A percentile compares a stretch with the other conserved stretches of the same genome.
Conservation (phyloP, 2,329 filamentous ascomycete species). For the Penicillium verrucosum region DNA sequence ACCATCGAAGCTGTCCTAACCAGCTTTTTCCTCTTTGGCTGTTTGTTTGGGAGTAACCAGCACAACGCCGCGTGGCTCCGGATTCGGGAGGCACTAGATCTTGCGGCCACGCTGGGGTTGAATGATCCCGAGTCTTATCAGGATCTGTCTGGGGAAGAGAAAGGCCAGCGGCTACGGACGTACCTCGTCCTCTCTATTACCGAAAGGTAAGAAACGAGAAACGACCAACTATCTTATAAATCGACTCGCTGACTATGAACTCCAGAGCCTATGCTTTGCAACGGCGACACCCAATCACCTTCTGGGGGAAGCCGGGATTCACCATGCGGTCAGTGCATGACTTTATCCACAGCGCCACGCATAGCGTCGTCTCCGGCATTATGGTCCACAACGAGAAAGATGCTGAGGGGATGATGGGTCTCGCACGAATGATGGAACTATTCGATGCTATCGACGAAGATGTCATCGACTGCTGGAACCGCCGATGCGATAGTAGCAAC, state of each 20-base stretch:
- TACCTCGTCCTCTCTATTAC: conserved; percentile 39
- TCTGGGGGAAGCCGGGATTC: conserved; percentile 40
- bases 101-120: conserved; percentile 41
- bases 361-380: conserved; percentile 38
- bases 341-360: conserved; percentile 37
- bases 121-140: conserved; percentile 41
- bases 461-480: conserved; percentile 45
- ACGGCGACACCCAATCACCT: conserved; percentile 42
- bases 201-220: conserved; percentile 26
- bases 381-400: conserved; percentile 46
- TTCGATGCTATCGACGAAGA: conserved; percentile 46
- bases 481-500: conserved; percentile 58
- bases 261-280: conserved; percentile 44
- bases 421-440: conserved; percentile 44
- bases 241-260: conserved; percentile 2
- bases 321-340: conserved; percentile 42
- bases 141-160: conserved; percentile 35
- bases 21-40: conserved; percentile 73
- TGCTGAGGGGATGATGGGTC: conserved; percentile 42
- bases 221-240: not conserved
- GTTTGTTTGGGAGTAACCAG: conserved; percentile 66
- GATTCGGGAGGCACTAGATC: conserved; percentile 63
- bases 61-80: conserved; percentile 77
- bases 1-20: conserved; percentile 53
- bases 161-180: conserved; percentile 39